A percentile compares a stretch with the other conserved stretches of the same genome.
Evolutionary conservation across 768 basidiomycete genomes (phyloP).

Genomic region (Russula sp.): DNA sequence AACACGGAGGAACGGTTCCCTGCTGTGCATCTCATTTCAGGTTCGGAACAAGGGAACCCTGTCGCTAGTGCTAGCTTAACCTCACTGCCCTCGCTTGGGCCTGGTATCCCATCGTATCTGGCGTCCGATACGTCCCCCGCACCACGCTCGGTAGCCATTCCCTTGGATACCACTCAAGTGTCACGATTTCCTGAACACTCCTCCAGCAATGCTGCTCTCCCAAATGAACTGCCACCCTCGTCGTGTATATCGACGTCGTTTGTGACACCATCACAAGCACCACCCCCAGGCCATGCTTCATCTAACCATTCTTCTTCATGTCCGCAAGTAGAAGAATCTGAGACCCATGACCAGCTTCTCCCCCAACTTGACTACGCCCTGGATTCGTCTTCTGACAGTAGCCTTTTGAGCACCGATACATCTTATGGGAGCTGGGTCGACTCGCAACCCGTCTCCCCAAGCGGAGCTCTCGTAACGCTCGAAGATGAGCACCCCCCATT

Average conservation of each 20-base stretch:
- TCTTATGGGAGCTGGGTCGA: neutral
- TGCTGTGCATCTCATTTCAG: neutral
- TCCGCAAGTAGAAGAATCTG: neutral
- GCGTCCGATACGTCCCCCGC: neutral
- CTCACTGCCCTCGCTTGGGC: neutral
- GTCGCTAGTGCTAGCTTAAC: neutral
- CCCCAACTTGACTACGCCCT: neutral
- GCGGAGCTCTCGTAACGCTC: neutral
- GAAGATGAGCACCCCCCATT: neutral
- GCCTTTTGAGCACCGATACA: neutral
- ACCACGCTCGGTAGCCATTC: neutral
- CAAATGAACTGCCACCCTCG: neutral
- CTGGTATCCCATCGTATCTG: neutral
- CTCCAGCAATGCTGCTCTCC: neutral
- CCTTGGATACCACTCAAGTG: neutral
- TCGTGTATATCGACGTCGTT: neutral
- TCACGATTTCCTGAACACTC: neutral
- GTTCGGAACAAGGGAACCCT: neutral
- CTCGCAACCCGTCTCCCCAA: slow-evolving; percentile 1
- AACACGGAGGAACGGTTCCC: neutral
- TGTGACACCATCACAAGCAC: neutral
- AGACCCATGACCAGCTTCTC: neutral
- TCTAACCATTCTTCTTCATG: neutral
- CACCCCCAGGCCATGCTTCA: neutral
- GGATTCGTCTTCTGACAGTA: slow-evolving; percentile 8